Conservation (phyloP, 139 green algal genomes). For the Eudorina sp. region DNA sequence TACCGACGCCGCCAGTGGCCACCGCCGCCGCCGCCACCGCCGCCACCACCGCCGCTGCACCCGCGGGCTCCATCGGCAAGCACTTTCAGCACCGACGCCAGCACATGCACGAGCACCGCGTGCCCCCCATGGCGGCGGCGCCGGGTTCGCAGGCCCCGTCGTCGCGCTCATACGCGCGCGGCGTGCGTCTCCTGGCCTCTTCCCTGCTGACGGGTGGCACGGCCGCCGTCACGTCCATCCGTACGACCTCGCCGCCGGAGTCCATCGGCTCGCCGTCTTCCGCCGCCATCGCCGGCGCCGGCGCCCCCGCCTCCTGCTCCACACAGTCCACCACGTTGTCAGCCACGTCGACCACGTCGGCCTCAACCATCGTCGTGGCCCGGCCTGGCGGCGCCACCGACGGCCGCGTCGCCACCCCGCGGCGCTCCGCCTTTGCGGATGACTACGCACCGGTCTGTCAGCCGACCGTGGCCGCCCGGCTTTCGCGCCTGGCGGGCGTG, state of each 20-base stretch:
- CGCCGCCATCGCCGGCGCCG: neutral
- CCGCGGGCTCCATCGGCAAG: too few species aligned
- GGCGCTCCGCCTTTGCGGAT: slow-evolving; percentile 7
- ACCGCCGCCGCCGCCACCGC: too few species aligned
- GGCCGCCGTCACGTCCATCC: neutral
- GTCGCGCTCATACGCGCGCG: neutral
- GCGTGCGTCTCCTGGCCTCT: neutral
- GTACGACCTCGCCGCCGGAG: neutral
- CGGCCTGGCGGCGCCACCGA: neutral
- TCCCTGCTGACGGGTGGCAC: neutral
- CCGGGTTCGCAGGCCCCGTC: neutral
- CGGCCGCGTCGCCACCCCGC: neutral
- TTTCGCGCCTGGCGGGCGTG: neutral
- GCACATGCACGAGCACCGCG: too few species aligned
- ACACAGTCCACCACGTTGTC: neutral
- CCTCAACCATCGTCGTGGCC: too few species aligned
- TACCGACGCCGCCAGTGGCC: too few species aligned
- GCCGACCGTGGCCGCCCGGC: neutral
- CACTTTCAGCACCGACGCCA: too few species aligned
- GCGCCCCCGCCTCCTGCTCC: neutral
- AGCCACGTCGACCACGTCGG: neutral
- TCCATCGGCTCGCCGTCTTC: neutral
- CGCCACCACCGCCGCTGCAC: too few species aligned
- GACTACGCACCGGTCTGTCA: slow-evolving; percentile 10
- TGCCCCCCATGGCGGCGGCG: neutral